Evolutionary conservation across 1,139 yeast genomes (phyloP).

Genomic region (Yamadazyma trypodendri): DNA sequence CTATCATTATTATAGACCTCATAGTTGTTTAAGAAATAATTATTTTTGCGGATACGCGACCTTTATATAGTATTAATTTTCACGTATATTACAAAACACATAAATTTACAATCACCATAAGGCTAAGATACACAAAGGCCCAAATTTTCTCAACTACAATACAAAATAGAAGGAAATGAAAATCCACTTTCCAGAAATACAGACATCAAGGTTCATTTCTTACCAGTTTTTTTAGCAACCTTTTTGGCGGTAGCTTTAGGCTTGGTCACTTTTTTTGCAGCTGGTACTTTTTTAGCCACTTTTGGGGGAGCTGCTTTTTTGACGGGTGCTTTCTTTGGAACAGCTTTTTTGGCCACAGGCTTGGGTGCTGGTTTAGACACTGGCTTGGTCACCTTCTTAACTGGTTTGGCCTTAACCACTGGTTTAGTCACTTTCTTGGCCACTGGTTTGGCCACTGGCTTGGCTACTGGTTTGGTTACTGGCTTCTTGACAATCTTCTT

Average conservation of each 20-base stretch:
- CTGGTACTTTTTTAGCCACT: slow-evolving; percentile 8
- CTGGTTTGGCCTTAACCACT: slow-evolving; percentile 11
- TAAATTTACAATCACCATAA: slow-evolving; percentile 2
- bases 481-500: slow-evolving; percentile 18
- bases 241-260: slow-evolving; percentile 17
- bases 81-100: slow-evolving; percentile 10
- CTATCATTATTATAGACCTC: slow-evolving; percentile 55
- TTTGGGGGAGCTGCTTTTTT: slow-evolving; percentile 9
- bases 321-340: slow-evolving; percentile 15
- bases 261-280: slow-evolving; percentile 8
- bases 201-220: slow-evolving; percentile 11
- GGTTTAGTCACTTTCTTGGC: slow-evolving; percentile 20
- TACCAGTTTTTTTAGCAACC: slow-evolving; percentile 13
- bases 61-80: neutral
- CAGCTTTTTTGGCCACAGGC: slow-evolving; percentile 11
- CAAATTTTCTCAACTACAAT: slow-evolving; percentile 7
- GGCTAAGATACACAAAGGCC: slow-evolving; percentile 3
- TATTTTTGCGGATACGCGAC: neutral
- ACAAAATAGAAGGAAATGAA: slow-evolving; percentile 2
- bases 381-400: slow-evolving; percentile 5
- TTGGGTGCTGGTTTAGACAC: slow-evolving; percentile 9
- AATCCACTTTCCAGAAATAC: neutral
- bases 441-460: slow-evolving; percentile 11
- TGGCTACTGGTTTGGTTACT: slow-evolving; percentile 6
- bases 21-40: slow-evolving; percentile 1